Evolutionary conservation across 768 basidiomycete species (phyloP), one percentile per base, ranked within the genome.

Genomic region (Roridomyces roridus): DNA sequence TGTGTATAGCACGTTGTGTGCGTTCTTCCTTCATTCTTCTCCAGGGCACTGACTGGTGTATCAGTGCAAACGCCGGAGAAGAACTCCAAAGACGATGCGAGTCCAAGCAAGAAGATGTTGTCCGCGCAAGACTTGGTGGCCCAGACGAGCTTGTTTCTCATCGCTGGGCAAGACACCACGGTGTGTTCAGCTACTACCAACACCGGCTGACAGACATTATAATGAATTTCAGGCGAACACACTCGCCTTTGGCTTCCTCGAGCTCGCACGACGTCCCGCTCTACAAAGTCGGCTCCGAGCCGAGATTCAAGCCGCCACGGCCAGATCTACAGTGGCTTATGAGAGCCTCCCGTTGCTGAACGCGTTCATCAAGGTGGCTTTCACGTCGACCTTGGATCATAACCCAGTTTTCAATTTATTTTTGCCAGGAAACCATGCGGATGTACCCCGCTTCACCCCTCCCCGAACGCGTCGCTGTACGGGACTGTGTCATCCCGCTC

Each of bases 241-340:
- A 4, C 34, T 79, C 29, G 67, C 68, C 40, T 85, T 80, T 77
- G 70, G 73, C 4, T 65, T 85, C 6, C 72, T 80, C 56, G 76
- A 78, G 43, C 74, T 87, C 15, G 73, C 80, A 5, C 73, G 68
- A 40, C 63, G 77, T 48, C 79, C 76, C 0, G 69, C 76, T 3
- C 60, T 77, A 6, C 85, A 87, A 64, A 68, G 67, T 4, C 70
- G 71, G 49, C 74, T 86, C 10, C 77, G 85, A 25, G 66, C 68
- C 0, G 85, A 85, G 65, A 66, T 80, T 11, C 51, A 26, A 34
- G 23, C 25, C 5, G 39, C 43, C 25, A 20, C 26, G 2, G 26
- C 28, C 17, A 5, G 48, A 20, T 26, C 15, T 20, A 36, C 17
- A 20, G 56, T 50, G 15, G 41, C 43, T n/a, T 57, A 51, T 23